A percentile compares a stretch with the other conserved stretches of the same genome.
Evolutionary conservation across 495 filamentous ascomycete genomes (phyloP).

Genomic region (Trichoderma gamsii): DNA sequence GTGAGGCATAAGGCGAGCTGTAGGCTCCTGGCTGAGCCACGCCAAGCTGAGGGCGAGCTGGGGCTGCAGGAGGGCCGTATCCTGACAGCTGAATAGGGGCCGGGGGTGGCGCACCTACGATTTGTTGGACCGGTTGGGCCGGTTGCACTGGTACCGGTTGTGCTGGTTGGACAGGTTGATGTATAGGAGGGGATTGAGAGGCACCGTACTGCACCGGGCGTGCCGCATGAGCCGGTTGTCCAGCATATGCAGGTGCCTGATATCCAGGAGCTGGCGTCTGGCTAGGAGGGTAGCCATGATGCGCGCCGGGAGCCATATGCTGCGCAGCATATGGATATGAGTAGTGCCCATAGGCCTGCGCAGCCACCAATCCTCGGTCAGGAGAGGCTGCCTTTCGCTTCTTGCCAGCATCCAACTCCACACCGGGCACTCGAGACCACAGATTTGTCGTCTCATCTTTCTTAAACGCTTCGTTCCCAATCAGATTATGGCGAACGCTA

Average conservation of each 20-base stretch:
- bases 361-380: conserved; percentile 27
- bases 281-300: conserved; percentile 1
- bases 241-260: conserved; percentile 16
- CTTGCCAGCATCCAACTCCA: conserved; percentile 46
- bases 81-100: conserved; percentile 32
- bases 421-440: conserved; percentile 45
- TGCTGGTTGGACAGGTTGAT: conserved; percentile 28
- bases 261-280: conserved; percentile 24
- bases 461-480: conserved; percentile 79
- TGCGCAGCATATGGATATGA: conserved; percentile 24
- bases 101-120: conserved; percentile 26
- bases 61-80: conserved; percentile 25
- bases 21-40: conserved; percentile 28
- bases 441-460: conserved; percentile 62
- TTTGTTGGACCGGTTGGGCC: conserved; percentile 27
- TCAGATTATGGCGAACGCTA: conserved; percentile 91
- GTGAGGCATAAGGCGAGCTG: conserved; percentile 39
- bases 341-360: conserved; percentile 16
- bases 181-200: conserved; percentile 20
- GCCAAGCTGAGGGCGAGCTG: conserved; percentile 28
- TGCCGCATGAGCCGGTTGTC: conserved; percentile 19
- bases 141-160: no score
- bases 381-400: conserved; percentile 45
- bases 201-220: conserved; percentile 21
- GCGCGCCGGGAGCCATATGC: conserved; percentile 3